Evolutionary conservation across 768 basidiomycete species (phyloP).

Genomic region (Coprinopsis strossmayeri): DNA sequence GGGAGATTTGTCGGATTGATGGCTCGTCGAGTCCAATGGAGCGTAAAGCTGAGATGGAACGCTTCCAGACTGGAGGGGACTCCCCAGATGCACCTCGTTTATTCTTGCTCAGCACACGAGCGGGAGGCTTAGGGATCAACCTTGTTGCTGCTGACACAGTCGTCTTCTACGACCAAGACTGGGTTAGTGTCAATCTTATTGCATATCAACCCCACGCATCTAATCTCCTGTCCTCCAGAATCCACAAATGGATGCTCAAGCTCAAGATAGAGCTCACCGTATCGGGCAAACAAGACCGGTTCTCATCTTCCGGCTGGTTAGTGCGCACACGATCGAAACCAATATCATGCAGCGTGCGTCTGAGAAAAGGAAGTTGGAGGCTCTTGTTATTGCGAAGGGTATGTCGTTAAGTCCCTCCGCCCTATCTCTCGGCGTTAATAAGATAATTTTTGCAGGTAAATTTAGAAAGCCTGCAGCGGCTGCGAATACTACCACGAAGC

Average conservation of each 20-base stretch:
- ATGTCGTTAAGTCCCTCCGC: constrained; percentile 2
- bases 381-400: constrained; percentile 93
- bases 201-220: not conserved
- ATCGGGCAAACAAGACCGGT: constrained; percentile 94
- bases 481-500: constrained; percentile 38
- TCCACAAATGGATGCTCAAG: constrained; percentile 95
- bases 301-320: constrained; percentile 82
- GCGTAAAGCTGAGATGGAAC: constrained; percentile 78
- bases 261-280: constrained; percentile 91
- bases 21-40: constrained; percentile 76
- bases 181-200: constrained; percentile 42
- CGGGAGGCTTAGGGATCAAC: constrained; percentile 78
- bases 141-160: constrained; percentile 83
- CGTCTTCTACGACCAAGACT: constrained; percentile 90
- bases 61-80: constrained; percentile 72
- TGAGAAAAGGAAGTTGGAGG: constrained; percentile 88
- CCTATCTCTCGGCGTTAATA: not conserved
- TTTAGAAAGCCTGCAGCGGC: constrained; percentile 68
- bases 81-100: constrained; percentile 56
- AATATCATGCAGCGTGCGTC: constrained; percentile 85
- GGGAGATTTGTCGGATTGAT: constrained; percentile 88
- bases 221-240: constrained; percentile 45
- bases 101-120: constrained; percentile 76
- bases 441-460: constrained; percentile 53
- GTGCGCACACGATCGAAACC: constrained; percentile 85